These are phyloP conservation scores for Cercophora sp. DNA, from an alignment of 495 filamentous ascomycete species.

Conservation along the genomic window DNA sequence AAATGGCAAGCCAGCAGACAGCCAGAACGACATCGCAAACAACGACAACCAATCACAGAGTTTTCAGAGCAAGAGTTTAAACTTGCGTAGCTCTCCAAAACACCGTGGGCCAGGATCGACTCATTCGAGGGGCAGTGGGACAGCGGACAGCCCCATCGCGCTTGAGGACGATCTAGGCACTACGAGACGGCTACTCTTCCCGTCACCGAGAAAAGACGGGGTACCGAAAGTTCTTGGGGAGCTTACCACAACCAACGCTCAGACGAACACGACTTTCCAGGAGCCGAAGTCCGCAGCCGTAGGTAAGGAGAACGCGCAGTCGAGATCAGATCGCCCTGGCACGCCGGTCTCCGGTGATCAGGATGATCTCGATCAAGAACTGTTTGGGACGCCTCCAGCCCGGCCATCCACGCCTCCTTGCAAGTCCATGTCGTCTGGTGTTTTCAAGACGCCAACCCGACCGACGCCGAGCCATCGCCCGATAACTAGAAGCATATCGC, in stretches of 20 bases:
- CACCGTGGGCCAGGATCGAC: conserved; percentile 35
- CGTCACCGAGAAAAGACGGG: conserved; percentile 59
- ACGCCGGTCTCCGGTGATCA: conserved; percentile 27
- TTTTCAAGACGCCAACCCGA: conserved; percentile 55
- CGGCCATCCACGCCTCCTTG: conserved; percentile 62
- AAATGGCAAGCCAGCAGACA: background rate
- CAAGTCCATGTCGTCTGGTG: conserved; percentile 41
- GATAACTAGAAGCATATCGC: conserved; percentile 53
- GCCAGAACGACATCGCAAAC: conserved; percentile 19
- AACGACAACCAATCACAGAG: conserved; percentile 30
- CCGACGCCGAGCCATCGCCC: conserved; percentile 54
- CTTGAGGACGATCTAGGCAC: conserved; percentile 56
- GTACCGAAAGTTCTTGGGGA: conserved; percentile 56
- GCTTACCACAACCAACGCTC: conserved; percentile 54
- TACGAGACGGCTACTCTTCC: conserved; percentile 77
- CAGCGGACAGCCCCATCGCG: conserved; percentile 59
- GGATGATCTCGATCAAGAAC: conserved; percentile 50
- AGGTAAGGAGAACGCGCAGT: conserved; percentile 39
- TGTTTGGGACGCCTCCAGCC: conserved; percentile 51
- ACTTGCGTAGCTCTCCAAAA: conserved; percentile 33
- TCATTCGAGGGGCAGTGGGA: conserved; percentile 51
- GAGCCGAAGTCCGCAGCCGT: conserved; percentile 32
- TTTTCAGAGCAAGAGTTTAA: conserved; percentile 21
- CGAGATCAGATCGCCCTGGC: conserved; percentile 15
- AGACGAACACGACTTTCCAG: conserved; percentile 32